Base-by-base conservation (phyloP, 305 asterid genomes). In the Fraxinus dipetala region DNA sequence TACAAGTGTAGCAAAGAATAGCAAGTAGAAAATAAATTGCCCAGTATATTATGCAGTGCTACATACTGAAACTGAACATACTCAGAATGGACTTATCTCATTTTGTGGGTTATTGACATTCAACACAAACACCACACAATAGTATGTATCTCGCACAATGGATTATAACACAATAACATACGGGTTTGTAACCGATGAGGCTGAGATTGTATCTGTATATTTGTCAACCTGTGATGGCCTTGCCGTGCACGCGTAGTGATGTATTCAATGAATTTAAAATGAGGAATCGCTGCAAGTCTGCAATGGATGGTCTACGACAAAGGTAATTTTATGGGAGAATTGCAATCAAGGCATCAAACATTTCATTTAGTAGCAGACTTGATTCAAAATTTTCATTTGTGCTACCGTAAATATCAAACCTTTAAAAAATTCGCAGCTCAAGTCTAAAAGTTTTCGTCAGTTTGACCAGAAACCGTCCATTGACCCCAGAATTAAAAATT, bases 61-160 rank as follows among this genome's bases (percentile, higher is more conserved):
- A 5, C 63, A 16, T 16, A 13, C 18, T 45, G 54, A 43, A 43
- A 51, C 20, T 51, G 24, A 51, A 51, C 63, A 10, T 51, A 6
- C 22, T 54, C 24, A 6, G 24, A 54, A 54, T 54, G 63, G 63
- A n/a, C 63, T n/a, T 54, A 54, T n/a, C 63, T 54, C 9, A 54
- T 54, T n/a, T 54, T 16, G 63, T 54, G 63, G 63, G 61, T 4
- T 51, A 51, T 16, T 16, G 9, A 51, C 61, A 51, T 51, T 51
- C 22, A 51, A n/a, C 48, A 22, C 69, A 40, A 79, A 75, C 54
- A 69, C 76, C 78, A 76, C 61, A 56, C 45, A 38, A 75, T 22
- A 70, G 80, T 26, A 28, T 36, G 54, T n/a, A 51, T 45, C 59
- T 45, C 78, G 63, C 40, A 78, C 72, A 2, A 36, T 61, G 78